Base-by-base conservation (phyloP, 306 rosid genomes). In the Cucumis sativus region DNA sequence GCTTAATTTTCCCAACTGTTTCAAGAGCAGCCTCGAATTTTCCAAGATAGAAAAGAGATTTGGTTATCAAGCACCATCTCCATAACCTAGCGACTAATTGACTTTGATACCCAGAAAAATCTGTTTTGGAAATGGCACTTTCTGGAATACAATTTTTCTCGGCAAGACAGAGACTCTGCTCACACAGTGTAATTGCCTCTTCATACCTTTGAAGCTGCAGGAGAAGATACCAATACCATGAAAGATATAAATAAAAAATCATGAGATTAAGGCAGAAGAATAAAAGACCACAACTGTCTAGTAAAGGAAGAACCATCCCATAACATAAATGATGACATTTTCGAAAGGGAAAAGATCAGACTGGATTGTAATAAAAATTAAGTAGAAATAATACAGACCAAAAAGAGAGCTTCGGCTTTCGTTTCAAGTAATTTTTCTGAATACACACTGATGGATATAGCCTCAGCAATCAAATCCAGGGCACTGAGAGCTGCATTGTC, bases 21-120 rank as follows among this genome's bases (percentile, higher is more conserved):
- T 83, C 82, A 80, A 92, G 96, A 20, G 97, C 93, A 57, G 91
- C 89, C 84, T 95, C 96, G 57, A 95, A 85, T 86, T 79, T 90
- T 83, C 98, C 98, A 91, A 88, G 67, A 79, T 85, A 90, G 84
- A 95, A 92, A 87, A 92, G 83, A 78, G 95, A 89, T 86, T 80
- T 95, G 82, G 98, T 83, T 82, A 89, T 88, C 88, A 92, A 75
- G 80, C 86, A 85, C 88, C 93, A 92, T 80, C 97, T 87, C 98
- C 98, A 95, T 74, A 88, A 80, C 72, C 86, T 87, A 72, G 80
- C 87, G 80, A 57, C 47, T 25, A 82, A 82, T 77, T 55, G 39
- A 80, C 82, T 77, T 71, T 78, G 84, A 85, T 28, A 69, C 30
- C 75, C 79, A 43, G 88, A 77, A 80, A 59, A 75, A 76, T 81